Percentiles rank a stretch among this genome's conserved stretches.
phyloP scores from a whole-genome alignment of 345 rosid genomes.

The Camelina neglecta region DNA sequence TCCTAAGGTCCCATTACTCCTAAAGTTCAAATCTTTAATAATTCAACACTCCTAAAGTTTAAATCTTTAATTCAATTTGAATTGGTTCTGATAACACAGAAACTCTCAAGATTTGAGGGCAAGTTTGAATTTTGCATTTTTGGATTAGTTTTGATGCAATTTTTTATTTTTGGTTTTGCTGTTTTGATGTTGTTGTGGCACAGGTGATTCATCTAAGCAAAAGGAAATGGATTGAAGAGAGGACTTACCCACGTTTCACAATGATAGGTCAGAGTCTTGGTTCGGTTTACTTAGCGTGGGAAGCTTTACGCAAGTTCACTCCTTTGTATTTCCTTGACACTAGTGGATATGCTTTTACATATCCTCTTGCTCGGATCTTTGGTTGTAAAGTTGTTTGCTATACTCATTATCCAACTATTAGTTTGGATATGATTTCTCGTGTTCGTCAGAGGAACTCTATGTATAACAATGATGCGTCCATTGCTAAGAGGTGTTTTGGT shows the following conservation, averaged over 20 bases:
- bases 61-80: neutral
- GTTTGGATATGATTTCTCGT: slow-evolving; percentile 90
- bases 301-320: slow-evolving; percentile 80
- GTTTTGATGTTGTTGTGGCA: slow-evolving; percentile 3
- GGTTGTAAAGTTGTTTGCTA: slow-evolving; percentile 96
- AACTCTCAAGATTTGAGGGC: neutral
- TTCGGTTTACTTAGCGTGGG: slow-evolving; percentile 86
- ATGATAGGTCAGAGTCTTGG: slow-evolving; percentile 98
- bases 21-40: no score
- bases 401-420: slow-evolving; percentile 94
- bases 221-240: slow-evolving; percentile 89
- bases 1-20: slow-evolving; percentile 59
- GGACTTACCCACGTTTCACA: slow-evolving; percentile 82
- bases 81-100: neutral
- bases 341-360: slow-evolving; percentile 90
- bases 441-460: slow-evolving; percentile 68
- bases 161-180: neutral
- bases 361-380: slow-evolving; percentile 88
- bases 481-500: slow-evolving; percentile 80
- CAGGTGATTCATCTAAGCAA: slow-evolving; percentile 78
- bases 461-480: slow-evolving; percentile 78
- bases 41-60: no score
- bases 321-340: slow-evolving; percentile 80
- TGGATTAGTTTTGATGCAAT: neutral
- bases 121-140: slow-evolving; percentile 5